A percentile compares a stretch with the other conserved stretches of the same genome.
Conservation (phyloP, 345 rosid species). For the Brassica cretica region DNA sequence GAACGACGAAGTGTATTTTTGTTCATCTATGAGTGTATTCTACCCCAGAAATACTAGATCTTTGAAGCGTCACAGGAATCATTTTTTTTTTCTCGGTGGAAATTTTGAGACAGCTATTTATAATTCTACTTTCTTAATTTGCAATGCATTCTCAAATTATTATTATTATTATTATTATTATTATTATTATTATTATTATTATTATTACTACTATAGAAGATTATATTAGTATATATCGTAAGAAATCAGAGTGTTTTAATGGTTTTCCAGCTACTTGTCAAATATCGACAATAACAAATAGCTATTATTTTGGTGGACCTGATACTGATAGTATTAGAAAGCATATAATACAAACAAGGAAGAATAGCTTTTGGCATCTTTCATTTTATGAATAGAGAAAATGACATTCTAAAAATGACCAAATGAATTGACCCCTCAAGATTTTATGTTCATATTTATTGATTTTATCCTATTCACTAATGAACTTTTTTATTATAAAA, state of each 20-base stretch:
- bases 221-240: background rate
- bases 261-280: slow-evolving; percentile 16
- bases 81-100: background rate
- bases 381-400: slow-evolving; percentile 28
- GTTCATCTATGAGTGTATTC: background rate
- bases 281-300: slow-evolving; percentile 30
- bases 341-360: slow-evolving; percentile 1
- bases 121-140: background rate
- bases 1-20: background rate
- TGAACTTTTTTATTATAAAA: background rate
- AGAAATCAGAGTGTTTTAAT: background rate
- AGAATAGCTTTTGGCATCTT: slow-evolving; percentile 31
- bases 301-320: slow-evolving; percentile 28
- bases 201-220: background rate
- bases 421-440: slow-evolving; percentile 18
- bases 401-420: slow-evolving; percentile 24
- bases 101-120: slow-evolving; percentile 9
- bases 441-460: background rate
- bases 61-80: slow-evolving; percentile 9
- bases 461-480: background rate
- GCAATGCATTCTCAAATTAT: background rate
- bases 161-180: too few relatives aligned
- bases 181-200: too few relatives aligned
- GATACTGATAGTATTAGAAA: background rate
- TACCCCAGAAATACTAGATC: slow-evolving; percentile 3